Conservation (phyloP, 2,329 filamentous ascomycete species). For the Cordyceps fumosorosea region DNA sequence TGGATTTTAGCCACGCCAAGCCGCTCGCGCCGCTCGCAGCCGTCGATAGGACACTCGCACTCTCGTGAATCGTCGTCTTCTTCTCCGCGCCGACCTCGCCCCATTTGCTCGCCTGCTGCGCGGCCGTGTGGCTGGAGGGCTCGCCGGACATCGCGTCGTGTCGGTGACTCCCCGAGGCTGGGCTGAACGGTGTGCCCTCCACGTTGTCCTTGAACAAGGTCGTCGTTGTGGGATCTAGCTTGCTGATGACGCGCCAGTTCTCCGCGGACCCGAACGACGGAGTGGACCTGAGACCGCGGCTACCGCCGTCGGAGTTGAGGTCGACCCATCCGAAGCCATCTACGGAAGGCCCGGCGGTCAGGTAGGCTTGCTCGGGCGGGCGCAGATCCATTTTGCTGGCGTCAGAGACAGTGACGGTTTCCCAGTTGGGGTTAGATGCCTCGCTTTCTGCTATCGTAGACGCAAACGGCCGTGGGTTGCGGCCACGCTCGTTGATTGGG, state of each 20-base stretch:
- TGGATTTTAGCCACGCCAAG: conserved; percentile 5
- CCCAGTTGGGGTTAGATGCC: conserved; percentile 15
- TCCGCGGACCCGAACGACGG: conserved; percentile 30
- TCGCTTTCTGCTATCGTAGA: conserved; percentile 12
- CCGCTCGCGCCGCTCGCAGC: neutral
- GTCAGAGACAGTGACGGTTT: conserved; percentile 19
- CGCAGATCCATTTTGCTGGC: conserved; percentile 20
- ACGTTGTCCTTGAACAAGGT: conserved; percentile 28
- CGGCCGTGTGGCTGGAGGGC: conserved; percentile 18
- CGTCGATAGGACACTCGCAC: neutral
- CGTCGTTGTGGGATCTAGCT: conserved; percentile 23
- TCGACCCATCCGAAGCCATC: conserved; percentile 22
- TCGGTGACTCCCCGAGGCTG: conserved; percentile 23
- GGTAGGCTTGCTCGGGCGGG: conserved; percentile 19
- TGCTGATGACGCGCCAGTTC: conserved; percentile 30
- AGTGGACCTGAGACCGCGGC: conserved; percentile 22
- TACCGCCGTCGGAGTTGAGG: conserved; percentile 16
- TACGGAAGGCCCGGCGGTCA: conserved; percentile 19
- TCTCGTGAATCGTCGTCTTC: conserved; percentile 5
- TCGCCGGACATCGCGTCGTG: conserved; percentile 18
- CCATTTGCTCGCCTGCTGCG: conserved; percentile 21
- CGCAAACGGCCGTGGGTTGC: conserved; percentile 10
- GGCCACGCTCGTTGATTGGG: conserved; percentile 15
- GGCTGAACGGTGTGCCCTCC: conserved; percentile 33
- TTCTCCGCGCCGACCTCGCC: conserved; percentile 14